Base-by-base conservation (phyloP, 2,329 filamentous ascomycete species). In the Allantophomopsis cytisporea region DNA sequence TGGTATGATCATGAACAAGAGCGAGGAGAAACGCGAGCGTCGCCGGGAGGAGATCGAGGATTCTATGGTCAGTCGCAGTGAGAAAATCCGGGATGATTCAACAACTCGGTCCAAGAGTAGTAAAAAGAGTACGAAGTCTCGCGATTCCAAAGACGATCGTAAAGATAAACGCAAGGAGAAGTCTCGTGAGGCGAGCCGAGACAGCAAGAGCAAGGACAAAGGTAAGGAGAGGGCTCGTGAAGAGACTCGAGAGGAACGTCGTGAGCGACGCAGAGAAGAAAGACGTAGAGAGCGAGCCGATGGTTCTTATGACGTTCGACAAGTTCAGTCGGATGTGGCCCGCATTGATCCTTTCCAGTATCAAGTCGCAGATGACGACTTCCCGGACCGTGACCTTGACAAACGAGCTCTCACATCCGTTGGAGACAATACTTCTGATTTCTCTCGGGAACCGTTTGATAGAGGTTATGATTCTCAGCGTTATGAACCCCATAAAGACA, bases 261-360 rank as follows among this genome's bases (percentile, higher is more conserved):
- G 35, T 13, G 42, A 36, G 33, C 35, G 41, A 28, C 36, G 39
- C 5, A 36, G 42, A 34, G 42, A 50, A 39, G 50, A 54, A 21
- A 40, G 45, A 38, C 46, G 51, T 12, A 40, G 33, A 36, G 48
- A 50, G 23, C 45, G 43, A 4, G 16, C 23, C 16, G 43, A 45
- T 7, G 40, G 36, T 16, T 15, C 17, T 10, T 14, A 39, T 30
- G 40, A 40, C 28, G 35, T 32, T 40, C 41, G 41, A 21, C 37
- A 39, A n/a, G 45, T 47, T 14, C 37, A 42, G 23, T 28, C 23
- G 8, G 23, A 28, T 28, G 23, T 28, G 23, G 23, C 23, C 10
- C 23, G 23, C 5, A 54, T 71, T 50, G 68, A 79, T 54, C 71
- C 73, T 14, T 77, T 78, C 53, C 64, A 74, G 52, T 78, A 63